These are phyloP conservation scores for Leptomonas pyrrhocoris DNA, from an alignment of 208 protist species.

Conservation along the genomic window DNA sequence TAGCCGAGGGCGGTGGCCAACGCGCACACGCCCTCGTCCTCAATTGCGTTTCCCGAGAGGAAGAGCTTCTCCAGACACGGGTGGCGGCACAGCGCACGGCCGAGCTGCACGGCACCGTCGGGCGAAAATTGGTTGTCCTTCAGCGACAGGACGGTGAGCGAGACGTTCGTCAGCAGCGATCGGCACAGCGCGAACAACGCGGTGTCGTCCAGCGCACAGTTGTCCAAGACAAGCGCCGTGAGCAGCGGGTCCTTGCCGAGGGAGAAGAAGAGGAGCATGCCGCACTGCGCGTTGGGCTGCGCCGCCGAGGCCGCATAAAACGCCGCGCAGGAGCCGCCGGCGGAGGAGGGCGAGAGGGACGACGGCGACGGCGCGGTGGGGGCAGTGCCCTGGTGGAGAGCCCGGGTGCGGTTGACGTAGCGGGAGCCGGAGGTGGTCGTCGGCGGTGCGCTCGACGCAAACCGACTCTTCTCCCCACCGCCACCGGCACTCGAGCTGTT, in stretches of 20 bases:
- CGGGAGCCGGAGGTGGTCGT: background rate
- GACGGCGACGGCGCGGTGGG: background rate
- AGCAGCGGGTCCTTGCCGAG: constrained; percentile 64
- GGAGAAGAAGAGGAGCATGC: constrained; percentile 26
- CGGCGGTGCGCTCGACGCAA: background rate
- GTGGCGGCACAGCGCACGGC: constrained; percentile 66
- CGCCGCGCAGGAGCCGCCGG: background rate
- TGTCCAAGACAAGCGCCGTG: constrained; percentile 56
- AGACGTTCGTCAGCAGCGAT: constrained; percentile 60
- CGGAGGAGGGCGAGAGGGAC: background rate
- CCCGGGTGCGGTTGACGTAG: constrained; percentile 26
- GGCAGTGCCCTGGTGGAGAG: constrained; percentile 2
- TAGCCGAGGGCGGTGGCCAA: constrained; percentile 64
- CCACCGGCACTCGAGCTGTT: background rate
- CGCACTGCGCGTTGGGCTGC: background rate
- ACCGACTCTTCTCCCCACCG: background rate
- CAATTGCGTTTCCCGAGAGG: constrained; percentile 68
- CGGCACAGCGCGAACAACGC: constrained; percentile 65
- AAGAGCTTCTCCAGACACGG: constrained; percentile 53
- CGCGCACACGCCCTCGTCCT: constrained; percentile 81
- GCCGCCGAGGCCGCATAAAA: background rate
- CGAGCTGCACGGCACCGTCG: constrained; percentile 63
- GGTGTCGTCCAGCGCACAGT: constrained; percentile 59
- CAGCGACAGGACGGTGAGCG: constrained; percentile 60
- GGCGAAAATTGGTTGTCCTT: constrained; percentile 61